Evolutionary conservation across 768 basidiomycete genomes (phyloP), one percentile per base, ranked within the genome.

Genomic region (Xanthoconium purpureum): DNA sequence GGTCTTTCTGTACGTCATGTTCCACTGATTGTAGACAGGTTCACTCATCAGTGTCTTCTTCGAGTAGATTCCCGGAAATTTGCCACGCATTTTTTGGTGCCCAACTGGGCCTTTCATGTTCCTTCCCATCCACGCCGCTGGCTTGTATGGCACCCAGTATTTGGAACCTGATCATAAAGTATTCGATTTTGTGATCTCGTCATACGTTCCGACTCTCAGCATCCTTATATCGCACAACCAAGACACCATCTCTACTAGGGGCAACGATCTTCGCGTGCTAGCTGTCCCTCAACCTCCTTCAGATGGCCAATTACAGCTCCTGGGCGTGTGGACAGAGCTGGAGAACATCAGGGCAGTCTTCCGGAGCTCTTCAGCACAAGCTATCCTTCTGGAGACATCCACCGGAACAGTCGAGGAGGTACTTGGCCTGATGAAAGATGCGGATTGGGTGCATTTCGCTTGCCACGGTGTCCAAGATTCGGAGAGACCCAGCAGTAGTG

Each of bases 251-350:
- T 17, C 50, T 3, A 5, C 8, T 17, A n/a, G n/a, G n/a, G 28
- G 4, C 6, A 14, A n/a, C 3, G 18, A 20, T 12, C 7, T 54
- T 17, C 20, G 46, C 11, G 2, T 54, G 0, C 28, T 54, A 7
- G 11, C 38, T n/a, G 37, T 69, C 17, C 39, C 33, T 2, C 63
- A 66, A 29, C 65, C 69, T 1, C 5, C 36, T 0, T 51, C 69
- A 3, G 62, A 61, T 11, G 64, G 63, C 5, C 46, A 52, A 28
- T 8, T 2, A 4, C 47, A 18, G 15, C 56, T 70, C 1, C 65
- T 59, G 1, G 57, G 58, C 18, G 48, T 59, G 15, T 36, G 58
- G 5, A 51, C 55, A 2, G 57, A 56, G 63, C 59, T 54, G 71
- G 65, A 45, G 66, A 67, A 54, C 67, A 72, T 32, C 35, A 43